Percentiles rank a stretch among this genome's conserved stretches.
Conservation (phyloP, 306 rosid genomes). For the Lathyrus aphaca region DNA sequence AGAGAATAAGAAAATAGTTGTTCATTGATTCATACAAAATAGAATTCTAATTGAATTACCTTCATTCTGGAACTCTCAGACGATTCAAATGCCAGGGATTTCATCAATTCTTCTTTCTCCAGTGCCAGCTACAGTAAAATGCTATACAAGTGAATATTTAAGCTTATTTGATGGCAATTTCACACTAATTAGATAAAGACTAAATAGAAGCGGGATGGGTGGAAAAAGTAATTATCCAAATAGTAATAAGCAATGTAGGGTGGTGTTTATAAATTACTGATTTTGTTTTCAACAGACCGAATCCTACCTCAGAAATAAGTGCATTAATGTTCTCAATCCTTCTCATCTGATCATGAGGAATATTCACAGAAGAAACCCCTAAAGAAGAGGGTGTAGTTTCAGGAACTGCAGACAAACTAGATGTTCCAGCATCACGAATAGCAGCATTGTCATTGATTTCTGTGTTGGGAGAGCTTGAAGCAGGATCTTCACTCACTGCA, state of each 20-base stretch:
- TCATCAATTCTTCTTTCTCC: constrained; percentile 89
- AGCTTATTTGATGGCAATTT: constrained; percentile 22
- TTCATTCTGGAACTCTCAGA: constrained; percentile 75
- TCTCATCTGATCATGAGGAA: constrained; percentile 82
- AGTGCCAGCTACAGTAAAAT: constrained; percentile 66
- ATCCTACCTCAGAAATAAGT: constrained; percentile 80
- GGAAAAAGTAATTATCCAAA: constrained; percentile 30
- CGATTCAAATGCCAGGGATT: constrained; percentile 77
- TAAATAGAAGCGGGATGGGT: constrained; percentile 18
- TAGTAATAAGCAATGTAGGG: constrained; percentile 4
- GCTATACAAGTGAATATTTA: constrained; percentile 28
- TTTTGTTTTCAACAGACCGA: constrained; percentile 21
- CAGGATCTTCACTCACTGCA: constrained; percentile 55
- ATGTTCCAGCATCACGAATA: constrained; percentile 46
- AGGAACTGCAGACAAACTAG: constrained; percentile 44
- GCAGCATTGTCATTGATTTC: constrained; percentile 49
- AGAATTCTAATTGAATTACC: constrained; percentile 51
- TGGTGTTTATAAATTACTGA: not conserved
- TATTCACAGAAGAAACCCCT: constrained; percentile 59
- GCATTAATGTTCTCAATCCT: constrained; percentile 79
- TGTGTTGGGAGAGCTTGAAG: constrained; percentile 43
- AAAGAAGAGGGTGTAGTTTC: constrained; percentile 46
- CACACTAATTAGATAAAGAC: constrained; percentile 24
- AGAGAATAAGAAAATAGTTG: constrained; percentile 13
- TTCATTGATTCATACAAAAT: constrained; percentile 8